A percentile compares a stretch with the other conserved stretches of the same genome.
These are phyloP conservation scores for Rutidosis leptorrhynchoides DNA, from an alignment of 129 eudicot genomes.

Conservation along the genomic window DNA sequence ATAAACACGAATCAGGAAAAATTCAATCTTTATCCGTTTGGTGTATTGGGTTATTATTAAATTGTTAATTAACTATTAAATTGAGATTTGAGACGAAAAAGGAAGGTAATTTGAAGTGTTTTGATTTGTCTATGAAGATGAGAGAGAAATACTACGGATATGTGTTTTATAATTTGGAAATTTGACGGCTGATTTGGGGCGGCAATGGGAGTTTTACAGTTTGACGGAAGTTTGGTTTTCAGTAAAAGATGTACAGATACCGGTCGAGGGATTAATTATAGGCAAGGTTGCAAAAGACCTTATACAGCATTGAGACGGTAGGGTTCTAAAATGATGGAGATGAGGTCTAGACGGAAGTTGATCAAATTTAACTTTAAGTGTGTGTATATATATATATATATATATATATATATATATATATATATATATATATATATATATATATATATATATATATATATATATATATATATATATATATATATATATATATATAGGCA, in stretches of 20 bases:
- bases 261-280: background rate
- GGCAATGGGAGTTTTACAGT: background rate
- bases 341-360: too few species aligned
- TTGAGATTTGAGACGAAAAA: background rate
- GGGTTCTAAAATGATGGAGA: too few species aligned
- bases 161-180: background rate
- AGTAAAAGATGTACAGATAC: background rate
- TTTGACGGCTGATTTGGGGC: slow-evolving; percentile 11
- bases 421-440: too few species aligned
- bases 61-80: background rate
- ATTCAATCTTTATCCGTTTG: background rate
- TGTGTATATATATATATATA: too few species aligned
- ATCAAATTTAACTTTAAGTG: too few species aligned
- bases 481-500: too few species aligned
- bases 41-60: background rate
- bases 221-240: background rate
- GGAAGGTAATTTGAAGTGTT: background rate
- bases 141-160: background rate
- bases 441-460: too few species aligned
- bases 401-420: too few species aligned
- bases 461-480: too few species aligned
- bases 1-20: background rate
- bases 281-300: too few species aligned
- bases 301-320: too few species aligned
- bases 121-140: background rate